Base-by-base conservation (phyloP, 257 asterid species). In the Solanum peruvianum region DNA sequence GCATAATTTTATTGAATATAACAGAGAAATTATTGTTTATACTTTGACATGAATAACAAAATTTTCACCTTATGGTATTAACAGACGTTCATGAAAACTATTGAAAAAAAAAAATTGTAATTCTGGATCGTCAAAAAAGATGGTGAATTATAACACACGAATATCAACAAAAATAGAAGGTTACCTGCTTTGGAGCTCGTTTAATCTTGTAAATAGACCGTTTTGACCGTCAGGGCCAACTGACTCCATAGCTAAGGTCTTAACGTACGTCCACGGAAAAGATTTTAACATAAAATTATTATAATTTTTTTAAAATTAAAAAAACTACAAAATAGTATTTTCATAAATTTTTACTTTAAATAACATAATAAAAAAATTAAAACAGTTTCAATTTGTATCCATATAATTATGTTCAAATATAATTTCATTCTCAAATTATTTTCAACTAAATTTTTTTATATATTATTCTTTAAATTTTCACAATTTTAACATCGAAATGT, bases 61-160 rank as follows among this genome's bases (percentile, higher is more conserved):
- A 25, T 66, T 66, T 66, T 27, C 20, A 25, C 4, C 18, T 67
- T 13, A 27, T 5, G 39, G 39, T 35, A 5, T 35, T 35, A 35
- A 37, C 7, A 1, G 7, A 37, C 39, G 39, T 37, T 37, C 1
- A 6, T 37, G 7, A 37, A 37, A 37, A 0, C 1, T 37, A 5
- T 37, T 37, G 0, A 6, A 5, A 37, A 37, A 37, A 37, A 5
- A 37, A 37, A 0, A 6, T 37, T 0, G 1, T 0, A 5, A 37
- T 37, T 37, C 1, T 5, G 2, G 0, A 37, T 37, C 2, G 6
- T 0, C 1, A 37, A 37, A 37, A 37, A 37, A 37, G 7, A 6
- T 5, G 39, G 1, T 37, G 0, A 37, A 37, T 5, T 37, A 37
- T 5, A 37, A 0, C 7, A 37, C 2, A 37, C 39, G 39, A 37